These are phyloP conservation scores for Tuctoria greenei DNA, from an alignment of 176 grass and related monocot species.

Conservation along the genomic window DNA sequence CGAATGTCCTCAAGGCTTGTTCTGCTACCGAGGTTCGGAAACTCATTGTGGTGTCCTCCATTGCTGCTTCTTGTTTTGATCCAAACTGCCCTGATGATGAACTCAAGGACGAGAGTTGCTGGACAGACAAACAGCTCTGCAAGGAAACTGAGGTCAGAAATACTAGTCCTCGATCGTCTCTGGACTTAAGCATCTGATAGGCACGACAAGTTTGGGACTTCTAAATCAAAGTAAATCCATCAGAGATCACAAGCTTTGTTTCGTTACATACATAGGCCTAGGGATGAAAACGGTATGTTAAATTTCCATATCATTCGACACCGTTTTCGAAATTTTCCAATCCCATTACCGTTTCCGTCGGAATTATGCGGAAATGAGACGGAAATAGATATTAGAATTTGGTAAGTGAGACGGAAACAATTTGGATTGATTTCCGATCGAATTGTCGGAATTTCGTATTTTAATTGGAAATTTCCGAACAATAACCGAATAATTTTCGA, in stretches of 20 bases:
- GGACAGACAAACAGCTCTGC: conserved; percentile 52
- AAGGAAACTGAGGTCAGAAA: conserved; percentile 29
- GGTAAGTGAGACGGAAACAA: no score
- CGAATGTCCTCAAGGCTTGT: conserved; percentile 46
- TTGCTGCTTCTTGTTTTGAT: conserved; percentile 41
- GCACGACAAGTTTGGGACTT: background rate
- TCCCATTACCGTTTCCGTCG: no score
- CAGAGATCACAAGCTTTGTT: background rate
- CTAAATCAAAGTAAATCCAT: background rate
- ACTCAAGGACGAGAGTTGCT: conserved; percentile 45
- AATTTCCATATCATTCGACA: no score
- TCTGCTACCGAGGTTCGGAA: conserved; percentile 36
- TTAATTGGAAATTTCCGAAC: no score
- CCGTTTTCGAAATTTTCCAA: no score
- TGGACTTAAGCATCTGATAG: background rate
- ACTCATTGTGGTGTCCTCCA: conserved; percentile 39
- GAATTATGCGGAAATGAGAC: no score
- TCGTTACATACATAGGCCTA: no score
- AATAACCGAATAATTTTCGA: no score
- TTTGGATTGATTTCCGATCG: no score
- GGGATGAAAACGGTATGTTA: no score
- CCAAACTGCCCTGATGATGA: conserved; percentile 36
- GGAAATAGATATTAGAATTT: no score
- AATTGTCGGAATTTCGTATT: no score
- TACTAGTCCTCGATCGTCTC: background rate